Conservation (phyloP, 2,329 filamentous ascomycete species). For the Rhytidhysteron rufulum region DNA sequence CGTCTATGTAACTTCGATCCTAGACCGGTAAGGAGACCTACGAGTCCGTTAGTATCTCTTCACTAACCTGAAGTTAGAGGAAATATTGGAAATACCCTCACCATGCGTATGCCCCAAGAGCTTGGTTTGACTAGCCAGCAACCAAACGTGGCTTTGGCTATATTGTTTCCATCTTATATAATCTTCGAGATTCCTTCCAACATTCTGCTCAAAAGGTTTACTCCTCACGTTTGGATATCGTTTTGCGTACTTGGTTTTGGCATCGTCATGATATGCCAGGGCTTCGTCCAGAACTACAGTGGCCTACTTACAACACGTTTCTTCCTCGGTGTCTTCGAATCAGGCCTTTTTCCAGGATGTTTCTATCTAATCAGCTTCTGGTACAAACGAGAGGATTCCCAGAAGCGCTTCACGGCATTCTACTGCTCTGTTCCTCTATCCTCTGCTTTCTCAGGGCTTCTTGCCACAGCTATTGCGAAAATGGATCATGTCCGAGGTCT, state of each 20-base stretch:
- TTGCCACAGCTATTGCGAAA: not conserved
- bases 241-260: not conserved
- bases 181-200: not conserved
- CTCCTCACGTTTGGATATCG: constrained; percentile 44
- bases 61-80: too few relatives aligned
- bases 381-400: constrained; percentile 4
- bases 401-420: constrained; percentile 3
- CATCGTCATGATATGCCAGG: too few relatives aligned
- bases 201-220: not conserved
- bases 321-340: not conserved
- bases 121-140: not conserved
- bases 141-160: not conserved
- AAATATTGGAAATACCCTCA: not conserved
- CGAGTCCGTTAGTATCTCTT: too few relatives aligned
- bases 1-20: too few relatives aligned
- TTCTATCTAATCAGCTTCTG: constrained; percentile 5
- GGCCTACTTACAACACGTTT: not conserved
- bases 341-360: not conserved
- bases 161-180: not conserved
- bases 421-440: constrained; percentile 1
- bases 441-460: constrained; percentile 5
- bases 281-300: constrained; percentile 26
- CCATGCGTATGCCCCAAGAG: not conserved
- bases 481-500: not conserved
- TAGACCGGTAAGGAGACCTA: too few relatives aligned